A percentile compares a stretch with the other conserved stretches of the same genome.
Evolutionary conservation across 192 early-diverging fungal species (phyloP).

Genomic region (Coemansia brasiliensis): DNA sequence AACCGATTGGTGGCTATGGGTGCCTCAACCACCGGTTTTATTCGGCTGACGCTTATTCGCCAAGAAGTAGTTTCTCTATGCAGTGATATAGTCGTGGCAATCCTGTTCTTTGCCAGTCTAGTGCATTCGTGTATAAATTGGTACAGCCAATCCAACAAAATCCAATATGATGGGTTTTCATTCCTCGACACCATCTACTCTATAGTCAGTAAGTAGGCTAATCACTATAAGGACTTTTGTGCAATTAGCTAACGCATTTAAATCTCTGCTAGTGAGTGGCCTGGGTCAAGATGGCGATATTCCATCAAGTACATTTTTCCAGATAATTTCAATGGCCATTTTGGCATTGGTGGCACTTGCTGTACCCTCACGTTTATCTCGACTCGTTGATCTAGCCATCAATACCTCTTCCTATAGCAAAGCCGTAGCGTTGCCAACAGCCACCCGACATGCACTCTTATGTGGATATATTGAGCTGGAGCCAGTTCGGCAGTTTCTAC

Average conservation of each 20-base stretch:
- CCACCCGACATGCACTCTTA: conserved; percentile 37
- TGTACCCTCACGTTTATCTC: conserved; percentile 40
- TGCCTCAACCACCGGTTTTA: conserved; percentile 12
- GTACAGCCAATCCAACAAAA: conserved; percentile 34
- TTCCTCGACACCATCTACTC: conserved; percentile 55
- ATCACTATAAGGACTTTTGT: not conserved
- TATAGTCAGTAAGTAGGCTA: conserved; percentile 41
- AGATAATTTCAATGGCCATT: conserved; percentile 47
- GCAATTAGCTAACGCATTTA: not conserved
- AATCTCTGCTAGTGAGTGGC: conserved; percentile 28
- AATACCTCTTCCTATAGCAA: conserved; percentile 47
- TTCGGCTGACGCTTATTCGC: conserved; percentile 34
- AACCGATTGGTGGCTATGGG: conserved; percentile 31
- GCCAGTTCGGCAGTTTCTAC: conserved; percentile 42
- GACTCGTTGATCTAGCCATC: conserved; percentile 40
- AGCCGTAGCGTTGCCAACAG: conserved; percentile 26
- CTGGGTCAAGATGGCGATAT: conserved; percentile 34
- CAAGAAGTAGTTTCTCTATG: conserved; percentile 37
- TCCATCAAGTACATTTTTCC: conserved; percentile 43
- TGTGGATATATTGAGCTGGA: conserved; percentile 46
- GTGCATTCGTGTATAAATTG: conserved; percentile 54
- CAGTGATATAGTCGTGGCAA: conserved; percentile 42
- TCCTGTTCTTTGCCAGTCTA: conserved; percentile 42
- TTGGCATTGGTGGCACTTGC: conserved; percentile 48
- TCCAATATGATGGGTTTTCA: conserved; percentile 24